A percentile compares a stretch with the other conserved stretches of the same genome.
Conservation (phyloP, 495 filamentous ascomycete genomes). For the Chaetomium fimeti region DNA sequence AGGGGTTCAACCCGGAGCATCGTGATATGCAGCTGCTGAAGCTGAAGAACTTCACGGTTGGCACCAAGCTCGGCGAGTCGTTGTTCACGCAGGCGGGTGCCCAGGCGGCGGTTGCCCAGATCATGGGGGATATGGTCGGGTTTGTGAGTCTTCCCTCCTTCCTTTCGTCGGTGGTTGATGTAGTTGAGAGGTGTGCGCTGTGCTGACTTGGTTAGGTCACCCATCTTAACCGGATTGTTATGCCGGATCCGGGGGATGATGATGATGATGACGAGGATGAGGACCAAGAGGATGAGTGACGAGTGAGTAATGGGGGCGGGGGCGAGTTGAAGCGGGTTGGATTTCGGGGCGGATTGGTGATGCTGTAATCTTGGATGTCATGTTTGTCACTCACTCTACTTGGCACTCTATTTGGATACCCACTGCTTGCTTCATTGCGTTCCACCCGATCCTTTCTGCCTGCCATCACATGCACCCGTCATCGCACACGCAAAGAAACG, state of each 20-base stretch:
- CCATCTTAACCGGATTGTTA: constrained; percentile 31
- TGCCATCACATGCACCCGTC: not conserved
- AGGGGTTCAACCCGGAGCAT: constrained; percentile 74
- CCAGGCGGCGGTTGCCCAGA: constrained; percentile 49
- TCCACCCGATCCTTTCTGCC: not conserved
- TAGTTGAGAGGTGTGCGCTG: not conserved
- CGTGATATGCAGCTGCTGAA: constrained; percentile 72
- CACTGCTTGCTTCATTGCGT: not conserved
- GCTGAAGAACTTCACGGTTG: constrained; percentile 71
- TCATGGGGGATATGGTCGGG: constrained; percentile 54
- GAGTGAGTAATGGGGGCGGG: not conserved
- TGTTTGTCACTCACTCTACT: not conserved
- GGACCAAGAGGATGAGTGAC: constrained; percentile 7
- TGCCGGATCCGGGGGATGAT: constrained; percentile 55
- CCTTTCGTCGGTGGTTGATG: constrained; percentile 9
- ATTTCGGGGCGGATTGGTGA: not conserved
- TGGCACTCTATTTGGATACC: not conserved
- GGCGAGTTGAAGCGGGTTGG: not conserved
- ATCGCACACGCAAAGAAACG: not conserved
- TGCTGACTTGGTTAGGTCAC: constrained; percentile 29
- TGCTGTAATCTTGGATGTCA: not conserved
- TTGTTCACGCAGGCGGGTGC: constrained; percentile 52
- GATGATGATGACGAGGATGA: constrained; percentile 27
- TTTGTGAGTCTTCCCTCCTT: constrained; percentile 54
- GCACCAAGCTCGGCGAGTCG: constrained; percentile 57